Conservation (phyloP, 192 early-diverging fungal species). For the Coemansia reversa region DNA sequence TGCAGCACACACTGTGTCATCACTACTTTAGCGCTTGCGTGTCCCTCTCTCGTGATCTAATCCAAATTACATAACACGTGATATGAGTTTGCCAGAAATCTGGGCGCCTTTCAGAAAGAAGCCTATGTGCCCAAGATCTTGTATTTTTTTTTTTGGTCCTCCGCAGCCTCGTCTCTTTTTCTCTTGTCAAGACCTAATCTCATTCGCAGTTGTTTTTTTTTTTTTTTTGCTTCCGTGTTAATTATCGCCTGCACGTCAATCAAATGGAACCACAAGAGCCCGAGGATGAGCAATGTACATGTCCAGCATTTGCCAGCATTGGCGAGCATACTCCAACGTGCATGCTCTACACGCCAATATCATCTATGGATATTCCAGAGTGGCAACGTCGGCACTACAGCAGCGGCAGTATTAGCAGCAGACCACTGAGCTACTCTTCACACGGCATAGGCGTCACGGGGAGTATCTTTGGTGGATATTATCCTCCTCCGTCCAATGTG, state of each 20-base stretch:
- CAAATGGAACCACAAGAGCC: slow-evolving; percentile 41
- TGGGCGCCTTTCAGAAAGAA: too few species aligned
- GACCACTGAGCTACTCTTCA: slow-evolving; percentile 41
- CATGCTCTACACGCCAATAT: slow-evolving; percentile 50
- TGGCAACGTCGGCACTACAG: slow-evolving; percentile 33
- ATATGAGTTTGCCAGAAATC: too few species aligned
- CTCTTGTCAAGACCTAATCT: not conserved
- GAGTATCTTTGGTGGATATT: slow-evolving; percentile 23
- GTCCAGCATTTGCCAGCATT: slow-evolving; percentile 34
- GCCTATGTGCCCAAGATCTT: too few species aligned
- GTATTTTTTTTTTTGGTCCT: not conserved
- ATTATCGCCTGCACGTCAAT: not conserved
- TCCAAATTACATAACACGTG: too few species aligned
- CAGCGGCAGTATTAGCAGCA: slow-evolving; percentile 21
- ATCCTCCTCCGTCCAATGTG: slow-evolving; percentile 43
- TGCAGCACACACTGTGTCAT: not conserved
- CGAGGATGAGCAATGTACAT: slow-evolving; percentile 49
- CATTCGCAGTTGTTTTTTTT: not conserved
- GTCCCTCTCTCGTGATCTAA: not conserved
- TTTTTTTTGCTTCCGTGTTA: not conserved
- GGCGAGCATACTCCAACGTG: slow-evolving; percentile 52
- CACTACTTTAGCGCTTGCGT: not conserved
- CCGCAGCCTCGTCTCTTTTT: not conserved
- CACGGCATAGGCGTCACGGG: slow-evolving; percentile 37
- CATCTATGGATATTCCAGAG: slow-evolving; percentile 41